phyloP scores from a whole-genome alignment of 148 eudicot genomes.

The Chenopodium berlandieri region DNA sequence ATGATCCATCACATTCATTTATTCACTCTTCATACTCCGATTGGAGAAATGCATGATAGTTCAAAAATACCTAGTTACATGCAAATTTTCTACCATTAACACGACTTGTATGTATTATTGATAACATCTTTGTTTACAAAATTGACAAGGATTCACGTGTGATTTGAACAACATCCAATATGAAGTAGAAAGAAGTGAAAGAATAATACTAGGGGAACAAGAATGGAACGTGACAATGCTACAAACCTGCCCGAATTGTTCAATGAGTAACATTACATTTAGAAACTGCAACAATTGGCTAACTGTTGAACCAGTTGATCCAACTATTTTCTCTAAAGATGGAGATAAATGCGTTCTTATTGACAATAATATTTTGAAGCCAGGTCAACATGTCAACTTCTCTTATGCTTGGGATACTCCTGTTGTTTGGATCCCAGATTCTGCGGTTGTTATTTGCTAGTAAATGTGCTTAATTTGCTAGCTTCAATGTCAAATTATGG shows the following conservation, averaged over 20 bases:
- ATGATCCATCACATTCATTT: too few species aligned
- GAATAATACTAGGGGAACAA: background rate
- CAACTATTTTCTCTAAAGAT: background rate
- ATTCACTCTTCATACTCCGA: too few species aligned
- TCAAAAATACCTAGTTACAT: too few species aligned
- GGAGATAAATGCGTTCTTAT: background rate
- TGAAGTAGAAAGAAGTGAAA: background rate
- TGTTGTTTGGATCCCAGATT: constrained; percentile 11
- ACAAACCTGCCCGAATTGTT: background rate
- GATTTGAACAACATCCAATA: background rate
- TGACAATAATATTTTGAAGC: background rate
- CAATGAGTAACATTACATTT: background rate
- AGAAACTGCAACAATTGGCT: constrained; percentile 15
- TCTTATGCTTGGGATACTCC: constrained; percentile 31
- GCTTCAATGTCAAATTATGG: background rate
- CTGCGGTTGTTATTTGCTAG: background rate
- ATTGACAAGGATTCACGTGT: background rate
- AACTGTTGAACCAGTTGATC: constrained; percentile 26
- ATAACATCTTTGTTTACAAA: background rate
- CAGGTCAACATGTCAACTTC: constrained; percentile 10
- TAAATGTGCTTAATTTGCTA: background rate
- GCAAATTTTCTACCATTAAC: too few species aligned
- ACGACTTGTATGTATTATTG: too few species aligned
- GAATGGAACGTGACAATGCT: background rate
- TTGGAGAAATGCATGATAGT: too few species aligned